A percentile compares a stretch with the other conserved stretches of the same genome.
phyloP scores from a whole-genome alignment of 306 rosid species.

The Fragaria ananassa region DNA sequence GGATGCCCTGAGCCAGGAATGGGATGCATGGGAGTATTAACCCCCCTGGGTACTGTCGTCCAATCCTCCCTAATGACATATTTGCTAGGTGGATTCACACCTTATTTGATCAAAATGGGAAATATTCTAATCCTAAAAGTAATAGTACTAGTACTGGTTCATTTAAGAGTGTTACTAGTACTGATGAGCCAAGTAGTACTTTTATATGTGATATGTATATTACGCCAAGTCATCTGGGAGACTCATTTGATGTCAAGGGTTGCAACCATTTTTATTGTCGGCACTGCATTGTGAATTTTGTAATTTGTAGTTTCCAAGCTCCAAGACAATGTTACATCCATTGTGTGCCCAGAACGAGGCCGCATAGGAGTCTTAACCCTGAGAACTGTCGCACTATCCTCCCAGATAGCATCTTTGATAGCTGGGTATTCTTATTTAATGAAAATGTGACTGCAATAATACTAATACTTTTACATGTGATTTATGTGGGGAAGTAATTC shows the following conservation, averaged over 20 bases:
- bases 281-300: not conserved
- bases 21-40: too few species aligned
- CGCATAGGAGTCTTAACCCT: conserved; percentile 10
- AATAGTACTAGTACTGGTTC: not conserved
- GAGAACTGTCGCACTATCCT: conserved; percentile 28
- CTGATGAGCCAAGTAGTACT: not conserved
- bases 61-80: too few species aligned
- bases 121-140: too few species aligned
- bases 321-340: conserved; percentile 24
- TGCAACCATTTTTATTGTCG: not conserved
- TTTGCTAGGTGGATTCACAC: too few species aligned
- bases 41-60: too few species aligned
- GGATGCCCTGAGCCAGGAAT: conserved; percentile 32
- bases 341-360: conserved; percentile 42
- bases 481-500: not conserved
- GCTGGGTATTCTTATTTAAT: conserved; percentile 40
- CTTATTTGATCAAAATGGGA: too few species aligned
- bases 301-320: conserved; percentile 44
- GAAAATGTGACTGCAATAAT: not conserved
- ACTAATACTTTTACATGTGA: not conserved
- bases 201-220: not conserved
- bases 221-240: not conserved
- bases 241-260: not conserved
- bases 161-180: not conserved
- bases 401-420: conserved; percentile 30